Evolutionary conservation across 31 red algal genomes (phyloP).

Genomic region (Endocladia muricata): DNA sequence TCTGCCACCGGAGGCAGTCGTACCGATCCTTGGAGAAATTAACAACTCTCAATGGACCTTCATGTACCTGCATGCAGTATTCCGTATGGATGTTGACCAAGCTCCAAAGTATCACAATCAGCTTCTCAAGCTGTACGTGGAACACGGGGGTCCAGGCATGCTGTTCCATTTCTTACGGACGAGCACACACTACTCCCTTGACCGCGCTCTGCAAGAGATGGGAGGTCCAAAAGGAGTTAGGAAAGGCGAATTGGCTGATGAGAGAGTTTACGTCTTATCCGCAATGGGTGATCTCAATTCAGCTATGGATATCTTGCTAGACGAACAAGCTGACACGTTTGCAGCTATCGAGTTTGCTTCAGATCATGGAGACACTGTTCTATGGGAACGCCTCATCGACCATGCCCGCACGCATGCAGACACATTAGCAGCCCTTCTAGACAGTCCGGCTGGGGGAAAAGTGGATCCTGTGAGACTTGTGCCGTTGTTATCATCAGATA

Average conservation of each 20-base stretch:
- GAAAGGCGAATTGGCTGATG: constrained; percentile 52
- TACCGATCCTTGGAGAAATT: constrained; percentile 74
- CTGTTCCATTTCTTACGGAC: constrained; percentile 67
- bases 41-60: constrained; percentile 73
- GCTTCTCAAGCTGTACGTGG: constrained; percentile 67
- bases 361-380: constrained; percentile 60
- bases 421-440: constrained; percentile 67
- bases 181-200: constrained; percentile 78
- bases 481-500: constrained; percentile 61
- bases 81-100: constrained; percentile 57
- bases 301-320: constrained; percentile 80
- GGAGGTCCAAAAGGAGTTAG: constrained; percentile 61
- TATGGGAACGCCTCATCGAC: constrained; percentile 79
- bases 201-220: constrained; percentile 77
- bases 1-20: constrained; percentile 71
- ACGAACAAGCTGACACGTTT: constrained; percentile 79
- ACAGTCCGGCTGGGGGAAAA: constrained; percentile 66
- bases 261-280: constrained; percentile 79
- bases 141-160: constrained; percentile 51
- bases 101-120: constrained; percentile 72
- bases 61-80: constrained; percentile 79
- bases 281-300: constrained; percentile 84
- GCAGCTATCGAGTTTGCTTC: constrained; percentile 84
- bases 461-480: constrained; percentile 79
- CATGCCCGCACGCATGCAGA: constrained; percentile 66